These are phyloP conservation scores for California macrophylla DNA, from an alignment of 441 rosid species.

Conservation along the genomic window DNA sequence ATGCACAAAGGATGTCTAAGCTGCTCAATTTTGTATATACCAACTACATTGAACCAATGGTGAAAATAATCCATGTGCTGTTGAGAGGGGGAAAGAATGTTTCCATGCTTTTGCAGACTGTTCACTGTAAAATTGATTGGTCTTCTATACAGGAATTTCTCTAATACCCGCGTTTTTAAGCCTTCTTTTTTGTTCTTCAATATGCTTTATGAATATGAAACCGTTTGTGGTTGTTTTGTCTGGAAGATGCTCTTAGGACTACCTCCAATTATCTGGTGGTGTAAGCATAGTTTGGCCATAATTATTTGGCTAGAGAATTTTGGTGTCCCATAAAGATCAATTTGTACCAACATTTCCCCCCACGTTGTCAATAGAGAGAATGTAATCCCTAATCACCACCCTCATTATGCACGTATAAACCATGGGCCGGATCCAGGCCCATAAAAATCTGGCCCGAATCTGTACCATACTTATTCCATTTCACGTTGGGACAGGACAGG, in stretches of 20 bases:
- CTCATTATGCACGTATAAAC: no score
- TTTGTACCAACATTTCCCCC: no score
- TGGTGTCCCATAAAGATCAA: no score
- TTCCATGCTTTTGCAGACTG: not conserved
- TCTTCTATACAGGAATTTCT: not conserved
- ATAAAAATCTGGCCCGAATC: not conserved
- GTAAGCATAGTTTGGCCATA: no score
- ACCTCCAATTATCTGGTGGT: no score
- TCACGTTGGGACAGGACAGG: not conserved
- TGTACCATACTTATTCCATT: not conserved
- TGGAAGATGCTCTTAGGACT: no score
- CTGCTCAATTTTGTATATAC: not conserved
- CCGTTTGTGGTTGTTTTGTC: not conserved
- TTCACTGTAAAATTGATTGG: not conserved
- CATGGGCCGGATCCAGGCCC: not conserved
- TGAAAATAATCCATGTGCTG: not conserved
- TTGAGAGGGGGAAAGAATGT: not conserved
- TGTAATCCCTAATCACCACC: no score
- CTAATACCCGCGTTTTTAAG: no score
- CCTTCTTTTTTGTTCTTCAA: not conserved
- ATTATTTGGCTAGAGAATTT: no score
- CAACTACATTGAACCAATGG: not conserved
- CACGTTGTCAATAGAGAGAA: no score
- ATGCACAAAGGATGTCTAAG: not conserved
- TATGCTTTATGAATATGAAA: not conserved